Base-by-base conservation (phyloP, 192 early-diverging fungal species). In the Martensiomyces pterosporus region DNA sequence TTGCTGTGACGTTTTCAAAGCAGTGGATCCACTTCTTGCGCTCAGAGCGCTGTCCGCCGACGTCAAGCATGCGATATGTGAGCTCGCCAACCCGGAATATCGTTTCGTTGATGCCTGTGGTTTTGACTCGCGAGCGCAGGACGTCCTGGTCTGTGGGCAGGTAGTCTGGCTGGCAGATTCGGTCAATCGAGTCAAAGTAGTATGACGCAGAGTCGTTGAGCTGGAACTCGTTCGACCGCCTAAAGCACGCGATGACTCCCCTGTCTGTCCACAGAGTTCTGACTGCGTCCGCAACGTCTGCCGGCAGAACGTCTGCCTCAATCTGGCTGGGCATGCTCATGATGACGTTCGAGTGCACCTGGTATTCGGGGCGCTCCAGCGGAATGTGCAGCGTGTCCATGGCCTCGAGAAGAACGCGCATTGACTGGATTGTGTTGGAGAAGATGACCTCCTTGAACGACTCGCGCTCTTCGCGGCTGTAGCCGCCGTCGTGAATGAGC, bases 1-100 rank as follows among this genome's bases (percentile, higher is more conserved):
- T 92, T 3, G 91, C 88, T 1, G 91, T 96, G 16, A 96, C 93
- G 57, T 93, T 91, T 62, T 98, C 94, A 55, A 98, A 98, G 57
- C 93, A 98, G 74, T 95, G 94, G 54, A 95, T 94, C 94, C 94
- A 96, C 78, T 98, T 98, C 60, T 98, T 98, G 58, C 94, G 83
- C 78, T 98, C 94, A 34, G 91, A 93, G 35, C 94, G 86, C 80
- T 98, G 94, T 33, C 94, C 94, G 58, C 94, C 94, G 36, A 98
- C 94, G 78, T 98, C 94, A 70, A 92, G 89, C 89, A 98, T 92
- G 50, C 90, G 83, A 70, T 95, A 98, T 24, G 89, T 93, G 37
- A 95, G 68, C 32, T 93, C 90, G 19, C 87, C 89, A 52, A 98
- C 89, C 22, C 85, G 60, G 73, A 98, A 94, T 6, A 85, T 86